Percentiles rank a stretch among this genome's conserved stretches.
Evolutionary conservation across 768 basidiomycete species (phyloP).

Genomic region (Lactifluus hygrophoroides): DNA sequence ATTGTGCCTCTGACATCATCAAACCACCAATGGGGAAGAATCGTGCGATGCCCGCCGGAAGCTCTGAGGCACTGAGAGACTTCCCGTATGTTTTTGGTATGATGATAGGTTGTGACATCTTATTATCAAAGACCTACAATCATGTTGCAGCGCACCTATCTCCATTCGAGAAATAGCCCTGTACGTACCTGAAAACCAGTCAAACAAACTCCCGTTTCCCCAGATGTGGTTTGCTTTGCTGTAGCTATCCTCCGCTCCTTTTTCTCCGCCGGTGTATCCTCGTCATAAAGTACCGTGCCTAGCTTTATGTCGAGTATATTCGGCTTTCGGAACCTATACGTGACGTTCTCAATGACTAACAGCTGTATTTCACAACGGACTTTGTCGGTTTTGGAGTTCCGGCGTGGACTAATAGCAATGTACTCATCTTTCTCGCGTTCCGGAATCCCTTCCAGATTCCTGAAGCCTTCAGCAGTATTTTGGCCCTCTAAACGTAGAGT

Average conservation of each 20-base stretch:
- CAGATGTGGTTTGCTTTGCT: slow-evolving; percentile 63
- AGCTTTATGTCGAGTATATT: slow-evolving; percentile 91
- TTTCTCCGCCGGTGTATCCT: slow-evolving; percentile 60
- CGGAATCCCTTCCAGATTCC: slow-evolving; percentile 19
- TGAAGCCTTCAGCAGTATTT: slow-evolving; percentile 17
- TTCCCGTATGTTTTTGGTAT: slow-evolving; percentile 77
- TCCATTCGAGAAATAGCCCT: neutral
- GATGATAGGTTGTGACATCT: slow-evolving; percentile 37
- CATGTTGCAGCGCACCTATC: slow-evolving; percentile 63
- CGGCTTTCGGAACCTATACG: slow-evolving; percentile 65
- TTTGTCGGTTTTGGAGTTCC: slow-evolving; percentile 1
- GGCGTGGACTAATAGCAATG: neutral
- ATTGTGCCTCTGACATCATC: slow-evolving; percentile 5
- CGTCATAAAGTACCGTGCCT: slow-evolving; percentile 81
- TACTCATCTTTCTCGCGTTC: slow-evolving; percentile 41
- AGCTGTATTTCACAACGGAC: slow-evolving; percentile 36
- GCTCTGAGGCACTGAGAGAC: slow-evolving; percentile 54
- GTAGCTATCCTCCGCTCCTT: slow-evolving; percentile 63
- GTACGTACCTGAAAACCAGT: slow-evolving; percentile 82
- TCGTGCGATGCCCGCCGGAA: slow-evolving; percentile 64
- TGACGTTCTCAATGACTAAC: slow-evolving; percentile 79
- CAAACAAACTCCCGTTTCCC: slow-evolving; percentile 67
- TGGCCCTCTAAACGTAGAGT: slow-evolving; percentile 66
- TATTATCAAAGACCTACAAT: slow-evolving; percentile 26
- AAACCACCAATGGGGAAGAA: slow-evolving; percentile 60